These are phyloP conservation scores for Dendrostoma leiphaemia DNA, from an alignment of 2,329 filamentous ascomycete genomes.

Conservation along the genomic window DNA sequence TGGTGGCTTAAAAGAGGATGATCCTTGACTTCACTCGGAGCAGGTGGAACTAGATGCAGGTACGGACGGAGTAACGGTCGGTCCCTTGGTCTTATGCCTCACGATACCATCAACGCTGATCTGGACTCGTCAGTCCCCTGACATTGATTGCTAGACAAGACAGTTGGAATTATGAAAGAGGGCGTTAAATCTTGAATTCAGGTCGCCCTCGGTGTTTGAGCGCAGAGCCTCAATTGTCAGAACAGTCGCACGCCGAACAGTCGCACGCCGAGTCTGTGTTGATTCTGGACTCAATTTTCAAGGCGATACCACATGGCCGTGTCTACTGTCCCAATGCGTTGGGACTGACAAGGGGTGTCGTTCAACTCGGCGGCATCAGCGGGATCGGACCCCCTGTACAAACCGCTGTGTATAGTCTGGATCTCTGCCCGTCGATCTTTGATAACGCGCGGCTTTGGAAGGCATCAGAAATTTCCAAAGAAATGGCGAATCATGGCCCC, in stretches of 20 bases:
- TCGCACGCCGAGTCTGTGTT: too few relatives aligned
- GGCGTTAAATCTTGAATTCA: too few relatives aligned
- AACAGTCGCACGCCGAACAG: too few relatives aligned
- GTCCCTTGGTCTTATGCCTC: slow-evolving; percentile 17
- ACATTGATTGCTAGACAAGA: background rate
- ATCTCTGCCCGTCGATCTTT: too few relatives aligned
- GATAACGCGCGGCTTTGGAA: slow-evolving; percentile 6
- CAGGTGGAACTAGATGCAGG: background rate
- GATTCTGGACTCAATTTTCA: too few relatives aligned
- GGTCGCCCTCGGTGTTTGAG: too few relatives aligned
- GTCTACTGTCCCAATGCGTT: too few relatives aligned
- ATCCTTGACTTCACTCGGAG: background rate
- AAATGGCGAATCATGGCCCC: background rate
- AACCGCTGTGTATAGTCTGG: too few relatives aligned
- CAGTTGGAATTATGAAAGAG: background rate
- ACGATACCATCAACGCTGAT: background rate
- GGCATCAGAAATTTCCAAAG: background rate
- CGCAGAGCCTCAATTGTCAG: too few relatives aligned
- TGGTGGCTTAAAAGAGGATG: background rate
- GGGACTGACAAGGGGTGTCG: too few relatives aligned
- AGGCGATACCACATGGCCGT: too few relatives aligned
- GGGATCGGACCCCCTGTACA: background rate
- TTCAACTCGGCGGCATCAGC: background rate
- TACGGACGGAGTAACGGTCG: slow-evolving; percentile 16
- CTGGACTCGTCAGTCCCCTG: background rate